Conservation (phyloP, 176 grass and related monocot species). For the Microstegium vimineum region DNA sequence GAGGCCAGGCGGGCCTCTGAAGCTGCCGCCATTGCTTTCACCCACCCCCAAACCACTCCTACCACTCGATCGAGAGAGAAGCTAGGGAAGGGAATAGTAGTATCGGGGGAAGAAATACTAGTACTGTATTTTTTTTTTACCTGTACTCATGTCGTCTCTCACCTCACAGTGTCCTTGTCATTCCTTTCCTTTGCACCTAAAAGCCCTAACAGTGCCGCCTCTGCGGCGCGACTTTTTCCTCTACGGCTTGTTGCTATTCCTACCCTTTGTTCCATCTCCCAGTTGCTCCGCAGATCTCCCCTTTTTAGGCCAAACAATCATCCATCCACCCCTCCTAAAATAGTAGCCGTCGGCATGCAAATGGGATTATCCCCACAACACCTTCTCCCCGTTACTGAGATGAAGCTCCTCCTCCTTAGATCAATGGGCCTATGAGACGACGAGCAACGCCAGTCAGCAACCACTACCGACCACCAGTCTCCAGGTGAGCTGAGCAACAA, state of each 20-base stretch:
- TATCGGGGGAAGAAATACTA: too few relatives aligned
- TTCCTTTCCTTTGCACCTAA: slow-evolving; percentile 25
- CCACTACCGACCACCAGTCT: neutral
- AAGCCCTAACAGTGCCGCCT: slow-evolving; percentile 36
- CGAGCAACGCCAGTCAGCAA: neutral
- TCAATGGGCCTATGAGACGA: slow-evolving; percentile 32
- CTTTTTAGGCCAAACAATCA: slow-evolving; percentile 58
- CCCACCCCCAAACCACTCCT: slow-evolving; percentile 13
- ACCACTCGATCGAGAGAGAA: neutral
- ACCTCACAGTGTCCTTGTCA: slow-evolving; percentile 7
- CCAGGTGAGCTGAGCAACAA: slow-evolving; percentile 1
- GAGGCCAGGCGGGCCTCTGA: neutral
- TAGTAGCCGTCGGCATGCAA: slow-evolving; percentile 30
- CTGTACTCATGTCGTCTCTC: slow-evolving; percentile 54
- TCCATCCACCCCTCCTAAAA: slow-evolving; percentile 38
- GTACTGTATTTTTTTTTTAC: neutral
- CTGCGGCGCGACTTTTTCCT: neutral
- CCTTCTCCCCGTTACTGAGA: neutral
- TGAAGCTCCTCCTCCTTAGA: neutral
- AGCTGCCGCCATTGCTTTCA: slow-evolving; percentile 2
- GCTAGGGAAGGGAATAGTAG: too few relatives aligned
- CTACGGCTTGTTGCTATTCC: neutral
- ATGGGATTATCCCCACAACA: neutral
- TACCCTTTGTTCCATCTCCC: slow-evolving; percentile 26
- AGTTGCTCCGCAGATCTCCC: slow-evolving; percentile 17